Evolutionary conservation across 352 stramenopile species (phyloP), one percentile per base, ranked within the genome.

Genomic region (Pythium rishiriense): DNA sequence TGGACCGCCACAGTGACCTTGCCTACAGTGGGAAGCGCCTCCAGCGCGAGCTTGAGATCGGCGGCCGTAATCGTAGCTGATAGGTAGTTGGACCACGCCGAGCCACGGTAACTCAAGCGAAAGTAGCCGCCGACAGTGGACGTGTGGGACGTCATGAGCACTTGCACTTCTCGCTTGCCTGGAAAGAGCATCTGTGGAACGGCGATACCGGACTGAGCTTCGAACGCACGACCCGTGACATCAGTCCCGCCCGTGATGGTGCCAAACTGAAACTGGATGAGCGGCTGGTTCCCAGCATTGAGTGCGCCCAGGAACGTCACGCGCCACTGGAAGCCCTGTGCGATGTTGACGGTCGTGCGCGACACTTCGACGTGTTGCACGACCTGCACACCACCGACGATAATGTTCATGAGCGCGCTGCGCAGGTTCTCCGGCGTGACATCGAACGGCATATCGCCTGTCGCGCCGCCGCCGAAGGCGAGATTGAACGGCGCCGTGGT

Each of bases 331-430:
- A 76, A 90, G 25, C 85, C 85, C 68, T 87, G 58, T 9, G 48
- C 62, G 45, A 74, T 75, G 41, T 85, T 79, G 31, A 90, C 66
- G 3, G 70, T 74, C 31, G 72, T 69, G 21, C 81, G 67, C 12
- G 72, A 75, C 3, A 94, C 82, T 48, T 84, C 64, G 19, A 90
- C 58, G 58, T 78, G 59, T 31, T 69, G 59, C 26, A 79, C 57
- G 14, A 67, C 24, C 11, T 63, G 53, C 6, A 45, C 43, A 25
- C 57, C 62, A 12, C 37, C 28, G 0, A 71, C 67, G 19, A 91
- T 75, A 24, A 98, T 74, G 61, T 97, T 97, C 75, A 98, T 91
- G 21, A 98, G 72, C 24, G 83, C 81, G 58, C 76, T 87, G 10
- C 92, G 81, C 10, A 98, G 50, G 64, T 96, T 90, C 59, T 88